Conservation (phyloP, 208 protist species). For the Wallacemonas sp. region DNA sequence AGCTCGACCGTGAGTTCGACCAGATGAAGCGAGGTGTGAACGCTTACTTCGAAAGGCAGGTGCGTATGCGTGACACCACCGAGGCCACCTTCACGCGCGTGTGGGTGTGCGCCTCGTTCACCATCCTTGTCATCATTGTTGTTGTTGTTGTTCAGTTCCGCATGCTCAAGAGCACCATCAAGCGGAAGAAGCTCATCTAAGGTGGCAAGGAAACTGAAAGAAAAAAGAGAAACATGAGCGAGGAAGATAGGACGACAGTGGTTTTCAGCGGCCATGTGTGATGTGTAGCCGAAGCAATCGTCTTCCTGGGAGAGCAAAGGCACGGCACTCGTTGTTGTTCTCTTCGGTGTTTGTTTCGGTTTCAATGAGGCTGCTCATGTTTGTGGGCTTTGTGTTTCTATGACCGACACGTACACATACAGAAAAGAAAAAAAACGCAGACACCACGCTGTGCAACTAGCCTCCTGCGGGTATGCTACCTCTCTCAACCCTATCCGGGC, state of each 20-base stretch:
- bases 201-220: background rate
- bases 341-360: no score
- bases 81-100: constrained; percentile 80
- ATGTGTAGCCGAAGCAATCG: no score
- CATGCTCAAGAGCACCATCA: constrained; percentile 64
- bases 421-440: no score
- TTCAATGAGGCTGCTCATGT: no score
- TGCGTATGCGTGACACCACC: constrained; percentile 64
- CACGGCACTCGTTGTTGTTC: no score
- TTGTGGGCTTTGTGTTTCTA: no score
- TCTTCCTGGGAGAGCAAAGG: no score
- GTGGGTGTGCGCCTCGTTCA: constrained; percentile 57
- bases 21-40: constrained; percentile 6
- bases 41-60: constrained; percentile 7
- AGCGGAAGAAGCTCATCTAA: constrained; percentile 59
- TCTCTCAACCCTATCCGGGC: no score
- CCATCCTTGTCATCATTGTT: constrained; percentile 29
- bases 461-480: no score
- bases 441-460: no score
- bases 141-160: constrained; percentile 66
- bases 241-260: background rate
- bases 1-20: constrained; percentile 12
- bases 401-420: no score
- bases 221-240: constrained; percentile 3
- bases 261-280: no score